phyloP scores from a whole-genome alignment of 441 rosid species.

The Adansonia rubrostipa region DNA sequence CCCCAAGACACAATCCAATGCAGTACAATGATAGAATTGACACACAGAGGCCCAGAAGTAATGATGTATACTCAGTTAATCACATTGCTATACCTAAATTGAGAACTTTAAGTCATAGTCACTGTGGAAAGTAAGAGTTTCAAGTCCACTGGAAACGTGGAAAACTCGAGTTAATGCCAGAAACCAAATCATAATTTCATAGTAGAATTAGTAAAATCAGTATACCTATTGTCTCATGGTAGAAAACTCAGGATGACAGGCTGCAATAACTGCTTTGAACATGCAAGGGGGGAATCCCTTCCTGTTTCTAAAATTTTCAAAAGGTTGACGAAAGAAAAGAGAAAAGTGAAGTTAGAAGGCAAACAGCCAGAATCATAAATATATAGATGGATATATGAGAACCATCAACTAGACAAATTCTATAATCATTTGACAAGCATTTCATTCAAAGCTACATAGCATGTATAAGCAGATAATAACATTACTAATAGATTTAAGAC shows the following conservation, averaged over 20 bases:
- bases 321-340: slow-evolving; percentile 23
- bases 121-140: not conserved
- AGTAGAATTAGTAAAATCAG: not conserved
- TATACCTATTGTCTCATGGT: slow-evolving; percentile 96
- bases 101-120: not conserved
- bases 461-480: not conserved
- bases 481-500: not conserved
- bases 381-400: too few species aligned
- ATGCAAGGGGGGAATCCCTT: slow-evolving; percentile 84
- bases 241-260: slow-evolving; percentile 93
- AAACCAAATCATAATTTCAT: slow-evolving; percentile 14
- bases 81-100: not conserved
- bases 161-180: slow-evolving; percentile 14
- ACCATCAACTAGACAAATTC: too few species aligned
- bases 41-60: not conserved
- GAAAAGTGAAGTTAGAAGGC: not conserved
- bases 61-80: not conserved
- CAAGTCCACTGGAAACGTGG: not conserved
- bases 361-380: not conserved
- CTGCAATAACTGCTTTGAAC: slow-evolving; percentile 93
- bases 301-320: slow-evolving; percentile 66
- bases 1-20: not conserved
- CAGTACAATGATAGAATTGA: not conserved
- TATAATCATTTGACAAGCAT: too few species aligned
- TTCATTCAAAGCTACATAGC: not conserved